These are phyloP conservation scores for Candida silvatica DNA, from an alignment of 805 yeast genomes.

Conservation along the genomic window DNA sequence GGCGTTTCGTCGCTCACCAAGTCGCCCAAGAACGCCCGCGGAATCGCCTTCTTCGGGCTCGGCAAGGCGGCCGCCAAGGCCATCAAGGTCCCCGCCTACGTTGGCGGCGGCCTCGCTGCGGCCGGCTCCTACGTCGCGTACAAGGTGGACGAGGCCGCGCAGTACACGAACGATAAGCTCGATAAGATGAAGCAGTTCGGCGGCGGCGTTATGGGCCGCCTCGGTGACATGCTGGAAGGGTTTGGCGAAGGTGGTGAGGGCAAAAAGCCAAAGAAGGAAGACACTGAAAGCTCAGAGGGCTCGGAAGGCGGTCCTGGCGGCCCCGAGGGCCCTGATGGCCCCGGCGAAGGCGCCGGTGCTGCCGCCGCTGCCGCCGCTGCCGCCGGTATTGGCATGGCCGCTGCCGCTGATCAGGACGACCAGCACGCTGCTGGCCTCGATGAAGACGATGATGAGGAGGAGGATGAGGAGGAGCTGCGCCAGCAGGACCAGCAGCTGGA, in stretches of 20 bases:
- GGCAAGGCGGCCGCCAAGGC: slow-evolving; percentile 50
- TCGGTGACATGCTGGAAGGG: slow-evolving; percentile 34
- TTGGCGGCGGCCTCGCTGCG: slow-evolving; percentile 90
- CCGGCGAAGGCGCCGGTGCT: too few relatives aligned
- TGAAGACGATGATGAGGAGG: slow-evolving; percentile 34
- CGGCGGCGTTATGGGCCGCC: slow-evolving; percentile 29
- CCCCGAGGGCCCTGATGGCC: slow-evolving; percentile 5
- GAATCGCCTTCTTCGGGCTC: slow-evolving; percentile 27
- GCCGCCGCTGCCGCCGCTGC: slow-evolving; percentile 53
- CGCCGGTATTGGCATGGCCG: slow-evolving; percentile 31
- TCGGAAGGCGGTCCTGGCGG: slow-evolving; percentile 16
- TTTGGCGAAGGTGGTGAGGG: slow-evolving; percentile 20
- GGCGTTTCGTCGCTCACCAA: slow-evolving; percentile 4
- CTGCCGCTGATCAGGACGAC: slow-evolving; percentile 15
- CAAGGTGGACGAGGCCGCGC: slow-evolving; percentile 81
- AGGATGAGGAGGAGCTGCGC: slow-evolving; percentile 37
- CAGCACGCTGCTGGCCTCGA: slow-evolving; percentile 35
- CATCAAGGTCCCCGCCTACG: slow-evolving; percentile 62
- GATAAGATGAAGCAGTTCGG: slow-evolving; percentile 55
- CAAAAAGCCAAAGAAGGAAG: slow-evolving; percentile 5
- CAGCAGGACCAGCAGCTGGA: slow-evolving; percentile 46
- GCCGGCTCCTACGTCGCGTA: slow-evolving; percentile 90
- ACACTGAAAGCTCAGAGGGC: slow-evolving; percentile 20
- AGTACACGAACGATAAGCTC: slow-evolving; percentile 60
- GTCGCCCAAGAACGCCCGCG: slow-evolving; percentile 5